Evolutionary conservation across 2,329 filamentous ascomycete species (phyloP), one percentile per base, ranked within the genome.

Genomic region (Truncatella angustata): DNA sequence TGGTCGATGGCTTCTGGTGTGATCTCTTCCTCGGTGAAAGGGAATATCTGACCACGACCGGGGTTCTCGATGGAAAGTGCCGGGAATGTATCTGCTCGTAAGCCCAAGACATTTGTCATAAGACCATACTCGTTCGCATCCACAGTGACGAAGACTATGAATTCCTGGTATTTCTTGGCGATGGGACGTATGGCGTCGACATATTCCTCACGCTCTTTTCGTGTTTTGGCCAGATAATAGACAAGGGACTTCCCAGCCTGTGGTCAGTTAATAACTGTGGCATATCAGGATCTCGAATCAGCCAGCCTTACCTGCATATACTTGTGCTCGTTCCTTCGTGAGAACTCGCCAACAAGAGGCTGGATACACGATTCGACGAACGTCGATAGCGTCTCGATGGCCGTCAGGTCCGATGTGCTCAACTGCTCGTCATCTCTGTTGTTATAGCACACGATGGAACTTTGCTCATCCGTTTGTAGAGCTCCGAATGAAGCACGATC

Each of bases 121-220:
- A 77, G 72, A 4, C 66, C 68, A 56, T 79, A 79, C 54, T 78
- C 74, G 26, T 58, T 52, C 0, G 67, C 64, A 52, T 80, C 74
- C 2, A 78, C 71, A 1, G 73, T 78, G 4, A 76, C 71, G 54
- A 80, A 80, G 50, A 63, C 65, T 11, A 80, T 66, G 51, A 76
- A 79, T 11, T 78, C 74, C 50, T 63, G 56, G 60, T 75, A 78
- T 55, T 70, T 71, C 53, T 71, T 72, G 1, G 77, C 77, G 2
- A 77, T 59, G 4, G 70, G 66, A 14, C 65, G 62, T 45, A 79
- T 65, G 5, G 64, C 59, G 1, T 58, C 42, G 4, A 67, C 60
- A 58, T 72, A 78, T 1, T 52, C 56, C 3, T 70, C 62, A 3
- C 69, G 68, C 28, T 73, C 66, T 7, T 53, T 26, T 0, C 63